phyloP scores from a whole-genome alignment of 2,329 filamentous ascomycete genomes.

The Colletotrichum eleusines region DNA sequence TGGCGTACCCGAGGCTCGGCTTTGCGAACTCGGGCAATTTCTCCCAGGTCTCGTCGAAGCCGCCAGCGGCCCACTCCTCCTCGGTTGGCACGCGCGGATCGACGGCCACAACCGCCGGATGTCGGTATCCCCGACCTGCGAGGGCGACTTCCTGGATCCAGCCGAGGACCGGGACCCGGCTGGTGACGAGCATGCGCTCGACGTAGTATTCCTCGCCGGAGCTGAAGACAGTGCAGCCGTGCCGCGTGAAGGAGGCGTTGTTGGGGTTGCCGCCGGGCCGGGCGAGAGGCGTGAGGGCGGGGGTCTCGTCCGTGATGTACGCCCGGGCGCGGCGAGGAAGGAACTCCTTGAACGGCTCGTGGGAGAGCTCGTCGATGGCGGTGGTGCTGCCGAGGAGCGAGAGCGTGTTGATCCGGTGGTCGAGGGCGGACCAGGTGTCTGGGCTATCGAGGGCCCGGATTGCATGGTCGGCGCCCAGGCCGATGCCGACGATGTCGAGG shows the following conservation, averaged over 20 bases:
- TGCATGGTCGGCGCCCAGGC: slow-evolving; percentile 72
- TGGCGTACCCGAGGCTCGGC: slow-evolving; percentile 45
- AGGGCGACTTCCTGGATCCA: slow-evolving; percentile 72
- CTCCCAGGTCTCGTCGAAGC: slow-evolving; percentile 49
- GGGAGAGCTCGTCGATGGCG: slow-evolving; percentile 54
- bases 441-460: slow-evolving; percentile 69
- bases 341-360: slow-evolving; percentile 61
- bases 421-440: slow-evolving; percentile 63
- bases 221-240: slow-evolving; percentile 78
- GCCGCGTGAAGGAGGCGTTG: slow-evolving; percentile 54
- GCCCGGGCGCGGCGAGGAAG: slow-evolving; percentile 69
- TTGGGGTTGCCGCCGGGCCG: slow-evolving; percentile 56
- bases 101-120: slow-evolving; percentile 53
- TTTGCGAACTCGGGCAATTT: slow-evolving; percentile 48
- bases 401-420: slow-evolving; percentile 59
- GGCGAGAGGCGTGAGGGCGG: slow-evolving; percentile 65
- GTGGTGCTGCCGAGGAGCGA: slow-evolving; percentile 63
- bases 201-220: slow-evolving; percentile 69
- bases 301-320: slow-evolving; percentile 67
- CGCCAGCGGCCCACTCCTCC: slow-evolving; percentile 36
- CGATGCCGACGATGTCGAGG: slow-evolving; percentile 79
- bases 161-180: slow-evolving; percentile 65
- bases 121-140: slow-evolving; percentile 51
- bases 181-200: slow-evolving; percentile 72
- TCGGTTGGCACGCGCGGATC: slow-evolving; percentile 36